These are phyloP conservation scores for Acrasis kona DNA, from an alignment of 78 protist genomes.

Conservation along the genomic window DNA sequence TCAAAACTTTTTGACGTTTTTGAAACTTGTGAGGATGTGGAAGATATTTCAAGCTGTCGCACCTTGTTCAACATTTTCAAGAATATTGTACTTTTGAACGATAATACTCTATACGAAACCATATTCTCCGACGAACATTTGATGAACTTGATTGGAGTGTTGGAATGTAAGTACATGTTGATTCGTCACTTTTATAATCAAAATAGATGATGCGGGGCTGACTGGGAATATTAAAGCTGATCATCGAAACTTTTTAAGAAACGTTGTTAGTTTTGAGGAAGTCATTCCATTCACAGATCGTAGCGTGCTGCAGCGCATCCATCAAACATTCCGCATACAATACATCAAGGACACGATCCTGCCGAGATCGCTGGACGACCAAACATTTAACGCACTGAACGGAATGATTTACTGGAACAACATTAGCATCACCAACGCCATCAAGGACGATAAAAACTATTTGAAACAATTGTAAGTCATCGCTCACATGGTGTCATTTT, in stretches of 20 bases:
- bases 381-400: slow-evolving; percentile 51
- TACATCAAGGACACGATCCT: slow-evolving; percentile 73
- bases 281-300: slow-evolving; percentile 40
- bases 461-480: slow-evolving; percentile 27
- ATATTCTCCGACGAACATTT: slow-evolving; percentile 50
- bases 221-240: slow-evolving; percentile 10
- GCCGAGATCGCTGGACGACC: slow-evolving; percentile 74
- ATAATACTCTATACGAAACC: background rate
- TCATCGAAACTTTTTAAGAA: slow-evolving; percentile 53
- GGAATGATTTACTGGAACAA: slow-evolving; percentile 57
- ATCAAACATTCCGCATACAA: slow-evolving; percentile 66
- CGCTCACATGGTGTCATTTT: too few relatives aligned
- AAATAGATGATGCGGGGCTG: slow-evolving; percentile 73
- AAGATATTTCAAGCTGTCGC: slow-evolving; percentile 11
- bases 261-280: slow-evolving; percentile 36
- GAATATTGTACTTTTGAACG: slow-evolving; percentile 14
- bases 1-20: slow-evolving; percentile 35
- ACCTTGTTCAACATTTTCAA: slow-evolving; percentile 31
- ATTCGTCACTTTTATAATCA: background rate
- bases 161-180: slow-evolving; percentile 48
- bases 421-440: slow-evolving; percentile 38
- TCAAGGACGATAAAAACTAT: slow-evolving; percentile 32
- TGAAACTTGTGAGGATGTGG: slow-evolving; percentile 28
- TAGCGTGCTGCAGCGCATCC: slow-evolving; percentile 29
- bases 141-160: slow-evolving; percentile 50